Base-by-base conservation (phyloP, 441 rosid species). In the Pelargonium citronellum region DNA sequence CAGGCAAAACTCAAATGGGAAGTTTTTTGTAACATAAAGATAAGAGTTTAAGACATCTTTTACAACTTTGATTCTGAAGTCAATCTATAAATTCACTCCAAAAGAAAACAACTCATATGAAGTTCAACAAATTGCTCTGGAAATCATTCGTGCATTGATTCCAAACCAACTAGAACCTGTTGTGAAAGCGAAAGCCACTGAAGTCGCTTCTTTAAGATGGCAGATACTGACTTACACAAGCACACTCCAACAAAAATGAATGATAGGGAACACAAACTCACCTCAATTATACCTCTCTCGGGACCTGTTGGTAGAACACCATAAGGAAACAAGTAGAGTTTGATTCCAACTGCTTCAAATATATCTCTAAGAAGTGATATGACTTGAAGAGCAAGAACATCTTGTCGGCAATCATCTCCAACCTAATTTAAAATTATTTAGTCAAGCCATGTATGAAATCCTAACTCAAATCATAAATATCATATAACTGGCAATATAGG, bases 371-470 rank as follows among this genome's bases (percentile, higher is more conserved):
- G 92, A 83, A 92, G 93, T 51, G 97, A 73, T 83, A 95, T 90
- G 70, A 95, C 99, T 89, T 95, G 99, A 78, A 92, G 96, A 62
- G 97, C 99, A 78, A 95, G 95, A 77, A 95, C 97, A 81, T 95
- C 99, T 87, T 92, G 99, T 30, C 98, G 89, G 77, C 99, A 95
- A 82, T 95, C 98, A 81, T 95, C 99, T 76, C 99, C 99, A 71
- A 95, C 99, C 99, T 95, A 75, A 0, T 22, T 22, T 22, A 22
- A 22, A 22, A 22, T 22, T 22, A 22, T 22, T 22, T 22, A 22
- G 24, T 22, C 24, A 22, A 22, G 24, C 24, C 24, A 22, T 22
- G 24, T 22, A 22, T 22, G 24, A 22, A 22, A 22, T 22, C 24
- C 24, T 22, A 22, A 22, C 24, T 22, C 24, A 1, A 22, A 22